A percentile compares a stretch with the other conserved stretches of the same genome.
These are phyloP conservation scores for Lagenidium giganteum DNA, from an alignment of 352 stramenopile genomes.

Conservation along the genomic window DNA sequence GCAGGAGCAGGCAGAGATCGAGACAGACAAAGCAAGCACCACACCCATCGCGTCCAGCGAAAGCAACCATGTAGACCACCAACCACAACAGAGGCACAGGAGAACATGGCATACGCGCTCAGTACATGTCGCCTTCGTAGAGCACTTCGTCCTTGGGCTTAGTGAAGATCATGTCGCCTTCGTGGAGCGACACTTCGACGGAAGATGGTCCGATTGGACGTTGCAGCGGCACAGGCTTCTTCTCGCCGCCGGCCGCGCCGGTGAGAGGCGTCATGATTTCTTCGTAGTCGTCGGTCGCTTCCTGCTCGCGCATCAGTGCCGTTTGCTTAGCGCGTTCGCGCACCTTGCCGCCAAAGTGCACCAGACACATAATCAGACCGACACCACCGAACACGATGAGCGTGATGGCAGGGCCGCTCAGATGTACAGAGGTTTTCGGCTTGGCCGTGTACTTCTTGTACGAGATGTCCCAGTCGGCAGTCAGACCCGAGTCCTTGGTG, in stretches of 20 bases:
- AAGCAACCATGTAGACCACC: too few species aligned
- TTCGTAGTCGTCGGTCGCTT: conserved; percentile 86
- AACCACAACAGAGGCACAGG: too few species aligned
- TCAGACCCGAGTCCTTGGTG: conserved; percentile 39
- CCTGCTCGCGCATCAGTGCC: conserved; percentile 83
- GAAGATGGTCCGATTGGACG: conserved; percentile 57
- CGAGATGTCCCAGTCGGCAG: conserved; percentile 63
- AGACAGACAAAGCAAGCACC: too few species aligned
- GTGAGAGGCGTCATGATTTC: conserved; percentile 89
- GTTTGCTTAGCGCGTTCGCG: conserved; percentile 77
- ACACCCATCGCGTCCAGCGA: too few species aligned
- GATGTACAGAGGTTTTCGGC: conserved; percentile 33
- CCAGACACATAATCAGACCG: conserved; percentile 68
- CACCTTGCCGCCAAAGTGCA: conserved; percentile 83
- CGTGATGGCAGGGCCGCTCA: conserved; percentile 68
- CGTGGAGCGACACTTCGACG: conserved; percentile 80
- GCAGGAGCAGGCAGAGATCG: too few species aligned
- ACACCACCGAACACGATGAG: conserved; percentile 81
- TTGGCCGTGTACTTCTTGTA: conserved; percentile 69
- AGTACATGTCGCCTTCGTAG: conserved; percentile 89
- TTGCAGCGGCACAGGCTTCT: conserved; percentile 53
- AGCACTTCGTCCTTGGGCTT: conserved; percentile 81
- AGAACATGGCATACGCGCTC: too few species aligned
- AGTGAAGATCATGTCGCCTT: conserved; percentile 86
- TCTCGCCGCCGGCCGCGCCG: conserved; percentile 45